These are phyloP conservation scores for Podaxis carcinomalis DNA, from an alignment of 768 basidiomycete species.

Conservation along the genomic window DNA sequence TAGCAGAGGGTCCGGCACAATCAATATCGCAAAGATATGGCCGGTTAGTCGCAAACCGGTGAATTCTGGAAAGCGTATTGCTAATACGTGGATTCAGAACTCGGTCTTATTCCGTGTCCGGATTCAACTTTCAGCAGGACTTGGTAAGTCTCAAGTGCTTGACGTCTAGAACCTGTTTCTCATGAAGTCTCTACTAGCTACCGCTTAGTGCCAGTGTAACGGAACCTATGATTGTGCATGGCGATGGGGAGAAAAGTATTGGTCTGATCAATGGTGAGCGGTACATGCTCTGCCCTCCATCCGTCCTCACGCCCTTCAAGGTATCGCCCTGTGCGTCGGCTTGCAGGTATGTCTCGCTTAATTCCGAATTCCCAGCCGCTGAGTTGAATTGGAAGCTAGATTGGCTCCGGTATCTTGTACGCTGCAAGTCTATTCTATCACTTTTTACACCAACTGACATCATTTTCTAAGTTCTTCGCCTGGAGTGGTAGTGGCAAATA, in stretches of 20 bases:
- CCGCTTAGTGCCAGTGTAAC: constrained; percentile 76
- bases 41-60: constrained; percentile 24
- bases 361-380: background rate
- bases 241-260: constrained; percentile 67
- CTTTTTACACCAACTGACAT: background rate
- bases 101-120: constrained; percentile 66
- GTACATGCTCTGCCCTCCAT: background rate
- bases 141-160: constrained; percentile 26
- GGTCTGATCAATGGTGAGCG: constrained; percentile 69
- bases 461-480: constrained; percentile 68
- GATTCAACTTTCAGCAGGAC: constrained; percentile 77
- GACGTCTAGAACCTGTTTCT: background rate
- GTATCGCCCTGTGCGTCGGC: constrained; percentile 83
- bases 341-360: constrained; percentile 50
- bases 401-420: constrained; percentile 93
- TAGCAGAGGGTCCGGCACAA: constrained; percentile 55
- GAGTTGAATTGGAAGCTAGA: constrained; percentile 33
- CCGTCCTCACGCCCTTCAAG: constrained; percentile 29
- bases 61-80: background rate
- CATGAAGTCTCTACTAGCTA: constrained; percentile 27
- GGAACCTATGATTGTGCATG: constrained; percentile 51
- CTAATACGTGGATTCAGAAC: constrained; percentile 21
- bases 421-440: constrained; percentile 16
- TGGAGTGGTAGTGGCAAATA: constrained; percentile 86
- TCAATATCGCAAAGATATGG: constrained; percentile 25